Percentiles rank a stretch among this genome's conserved stretches.
Evolutionary conservation across 2,329 filamentous ascomycete species (phyloP).

Genomic region (Zopfia rhizophila): DNA sequence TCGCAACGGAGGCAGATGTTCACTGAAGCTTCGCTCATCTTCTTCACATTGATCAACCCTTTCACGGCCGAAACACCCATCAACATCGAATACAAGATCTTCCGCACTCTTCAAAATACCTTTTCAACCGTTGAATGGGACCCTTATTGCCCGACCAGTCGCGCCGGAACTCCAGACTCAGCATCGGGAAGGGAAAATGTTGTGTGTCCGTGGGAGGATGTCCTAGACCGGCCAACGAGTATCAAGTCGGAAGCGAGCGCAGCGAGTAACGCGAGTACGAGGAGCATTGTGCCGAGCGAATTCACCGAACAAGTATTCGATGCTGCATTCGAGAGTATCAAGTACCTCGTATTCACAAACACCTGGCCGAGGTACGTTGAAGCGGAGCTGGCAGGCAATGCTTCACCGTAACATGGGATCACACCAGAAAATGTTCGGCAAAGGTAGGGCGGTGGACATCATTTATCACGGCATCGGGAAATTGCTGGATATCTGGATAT

Average conservation of each 20-base stretch:
- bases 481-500: no score
- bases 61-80: constrained; percentile 50
- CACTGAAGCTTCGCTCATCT: constrained; percentile 50
- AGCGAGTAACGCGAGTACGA: constrained; percentile 34
- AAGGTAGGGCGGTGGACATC: not conserved
- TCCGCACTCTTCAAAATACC: constrained; percentile 43
- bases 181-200: constrained; percentile 43
- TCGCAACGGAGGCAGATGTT: constrained; percentile 49
- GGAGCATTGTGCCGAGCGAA: constrained; percentile 45
- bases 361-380: constrained; percentile 51
- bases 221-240: constrained; percentile 43
- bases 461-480: constrained; percentile 10
- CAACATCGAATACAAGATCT: constrained; percentile 53
- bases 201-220: constrained; percentile 51
- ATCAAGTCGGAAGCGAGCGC: constrained; percentile 38
- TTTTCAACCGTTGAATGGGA: constrained; percentile 49
- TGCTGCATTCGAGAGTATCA: constrained; percentile 50
- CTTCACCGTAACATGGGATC: constrained; percentile 24
- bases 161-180: constrained; percentile 35
- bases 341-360: constrained; percentile 51
- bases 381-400: constrained; percentile 38
- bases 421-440: not conserved
- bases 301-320: constrained; percentile 49
- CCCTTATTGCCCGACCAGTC: constrained; percentile 42
- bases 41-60: constrained; percentile 50